Conservation (phyloP, 1,284 basidiomycete species). For the Leccinum brunneo-olivaceum region DNA sequence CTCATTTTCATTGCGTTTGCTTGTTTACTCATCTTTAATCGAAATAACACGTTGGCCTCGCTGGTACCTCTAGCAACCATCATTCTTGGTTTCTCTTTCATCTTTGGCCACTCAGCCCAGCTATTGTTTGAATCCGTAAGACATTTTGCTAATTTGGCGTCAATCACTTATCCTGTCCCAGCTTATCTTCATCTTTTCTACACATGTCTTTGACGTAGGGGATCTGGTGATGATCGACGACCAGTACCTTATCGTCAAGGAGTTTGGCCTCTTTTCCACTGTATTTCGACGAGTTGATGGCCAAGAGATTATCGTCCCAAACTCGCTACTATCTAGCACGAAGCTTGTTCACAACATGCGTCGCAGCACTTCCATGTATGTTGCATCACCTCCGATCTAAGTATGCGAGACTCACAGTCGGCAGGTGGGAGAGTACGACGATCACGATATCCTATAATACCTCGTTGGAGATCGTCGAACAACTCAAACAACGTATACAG, state of each 20-base stretch:
- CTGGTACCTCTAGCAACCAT: constrained; percentile 78
- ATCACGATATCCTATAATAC: constrained; percentile 62
- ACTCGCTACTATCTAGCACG: constrained; percentile 63
- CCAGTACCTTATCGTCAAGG: constrained; percentile 41
- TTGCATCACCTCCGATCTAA: constrained; percentile 5
- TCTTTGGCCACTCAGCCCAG: constrained; percentile 79
- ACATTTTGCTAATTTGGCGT: constrained; percentile 5
- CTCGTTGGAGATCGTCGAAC: constrained; percentile 62
- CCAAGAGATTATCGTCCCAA: constrained; percentile 76
- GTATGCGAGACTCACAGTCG: constrained; percentile 13
- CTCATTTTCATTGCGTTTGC: constrained; percentile 64
- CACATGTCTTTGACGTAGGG: constrained; percentile 74
- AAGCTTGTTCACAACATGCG: constrained; percentile 77
- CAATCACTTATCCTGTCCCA: constrained; percentile 19
- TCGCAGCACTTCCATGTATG: constrained; percentile 69
- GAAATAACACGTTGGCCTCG: constrained; percentile 62
- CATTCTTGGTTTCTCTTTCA: constrained; percentile 74
- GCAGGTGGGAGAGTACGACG: constrained; percentile 72
- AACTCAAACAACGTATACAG: constrained; percentile 52
- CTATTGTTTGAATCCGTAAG: constrained; percentile 74
- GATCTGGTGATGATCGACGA: constrained; percentile 75
- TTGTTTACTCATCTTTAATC: constrained; percentile 76
- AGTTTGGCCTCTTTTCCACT: constrained; percentile 80
- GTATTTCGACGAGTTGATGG: constrained; percentile 76
- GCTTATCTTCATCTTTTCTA: constrained; percentile 81